Percentiles rank a stretch among this genome's conserved stretches.
phyloP scores from a whole-genome alignment of 805 yeast genomes.

The Nakazawaea laoshanensis region DNA sequence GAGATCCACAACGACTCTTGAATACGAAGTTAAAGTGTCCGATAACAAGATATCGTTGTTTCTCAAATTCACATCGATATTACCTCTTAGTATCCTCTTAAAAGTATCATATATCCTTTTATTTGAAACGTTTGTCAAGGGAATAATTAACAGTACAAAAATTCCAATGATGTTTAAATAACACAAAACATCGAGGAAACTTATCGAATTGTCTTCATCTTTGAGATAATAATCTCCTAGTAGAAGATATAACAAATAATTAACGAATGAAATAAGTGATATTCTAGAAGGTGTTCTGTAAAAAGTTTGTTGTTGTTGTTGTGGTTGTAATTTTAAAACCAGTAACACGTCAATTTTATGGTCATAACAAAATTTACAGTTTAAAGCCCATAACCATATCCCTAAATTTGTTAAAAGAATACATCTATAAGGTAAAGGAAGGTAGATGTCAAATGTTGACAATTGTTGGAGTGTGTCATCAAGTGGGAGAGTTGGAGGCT shows the following conservation, averaged over 20 bases:
- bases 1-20: constrained; percentile 69
- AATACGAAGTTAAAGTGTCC: constrained; percentile 78
- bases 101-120: constrained; percentile 42
- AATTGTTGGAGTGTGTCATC: constrained; percentile 9
- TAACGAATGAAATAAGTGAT: constrained; percentile 17
- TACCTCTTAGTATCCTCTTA: constrained; percentile 47
- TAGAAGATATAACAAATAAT: constrained; percentile 21
- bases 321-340: constrained; percentile 28
- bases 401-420: constrained; percentile 41
- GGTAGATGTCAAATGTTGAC: constrained; percentile 20
- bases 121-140: constrained; percentile 19
- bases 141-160: constrained; percentile 27
- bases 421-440: constrained; percentile 46
- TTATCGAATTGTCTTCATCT: constrained; percentile 16
- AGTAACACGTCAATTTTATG: constrained; percentile 35
- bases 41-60: constrained; percentile 76
- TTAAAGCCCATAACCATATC: constrained; percentile 43
- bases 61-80: constrained; percentile 50
- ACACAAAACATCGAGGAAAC: constrained; percentile 26
- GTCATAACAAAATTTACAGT: constrained; percentile 29
- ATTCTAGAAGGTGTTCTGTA: constrained; percentile 14
- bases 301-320: constrained; percentile 14
- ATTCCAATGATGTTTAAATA: constrained; percentile 26
- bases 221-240: constrained; percentile 12
- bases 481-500: constrained; percentile 6